Base-by-base conservation (phyloP, 805 yeast species). In the Yarrowia divulgata region DNA sequence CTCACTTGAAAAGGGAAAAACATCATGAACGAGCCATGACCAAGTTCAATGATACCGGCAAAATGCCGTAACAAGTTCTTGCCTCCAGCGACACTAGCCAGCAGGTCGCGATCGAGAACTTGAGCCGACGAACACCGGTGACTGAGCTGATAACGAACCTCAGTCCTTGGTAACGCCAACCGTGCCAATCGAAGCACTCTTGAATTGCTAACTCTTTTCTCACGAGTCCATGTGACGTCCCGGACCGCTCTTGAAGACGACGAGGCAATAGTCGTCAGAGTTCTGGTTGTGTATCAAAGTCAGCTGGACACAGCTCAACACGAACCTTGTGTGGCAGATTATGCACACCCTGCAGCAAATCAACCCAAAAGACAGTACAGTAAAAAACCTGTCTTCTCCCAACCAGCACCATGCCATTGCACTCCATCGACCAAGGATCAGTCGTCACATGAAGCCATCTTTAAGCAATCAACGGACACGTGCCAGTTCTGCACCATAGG, bases 161-260 rank as follows among this genome's bases (percentile, higher is more conserved):
- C 48, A 19, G 18, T 43, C 48, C 3, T 18, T 43, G 48, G 48
- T 43, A 43, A 42, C 48, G 14, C 48, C 48, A 18, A 18, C 48
- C 13, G 48, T 43, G 48, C 23, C 13, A 9, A 7, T n/a, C 19
- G 13, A 18, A 43, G n/a, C 48, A 43, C 48, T 19, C 48, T 43
- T 43, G 48, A 43, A 43, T 43, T 43, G 48, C 48, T 14, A 18
- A 43, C 48, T 43, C 48, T 12, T n/a, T 43, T 43, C 48, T 43
- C 48, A 43, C 48, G 48, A 10, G 29, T 43, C 48, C 48, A 43
- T 18, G 9, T 43, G 48, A 43, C 48, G 48, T 43, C 48, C 48
- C 48, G 48, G 48, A 43, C 48, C 48, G 48, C 48, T 43, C 29
- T 43, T 43, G 48, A 43, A 9, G 48, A 43, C 48, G 48, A 43